Percentiles rank a stretch among this genome's conserved stretches.
phyloP scores from a whole-genome alignment of 192 early-diverging fungal species.

The Backusella australiensis region DNA sequence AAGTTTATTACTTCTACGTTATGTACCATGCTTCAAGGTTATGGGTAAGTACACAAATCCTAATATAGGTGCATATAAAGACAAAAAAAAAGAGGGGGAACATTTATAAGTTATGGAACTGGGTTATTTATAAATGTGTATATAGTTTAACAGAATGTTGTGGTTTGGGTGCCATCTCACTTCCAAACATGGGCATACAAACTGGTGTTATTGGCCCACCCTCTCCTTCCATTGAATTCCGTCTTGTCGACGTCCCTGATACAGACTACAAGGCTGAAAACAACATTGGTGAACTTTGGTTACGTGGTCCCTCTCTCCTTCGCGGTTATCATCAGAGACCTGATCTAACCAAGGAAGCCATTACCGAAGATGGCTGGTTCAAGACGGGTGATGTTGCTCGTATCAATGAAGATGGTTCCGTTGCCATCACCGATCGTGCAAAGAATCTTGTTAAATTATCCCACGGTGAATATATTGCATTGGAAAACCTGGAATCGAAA shows the following conservation, averaged over 20 bases:
- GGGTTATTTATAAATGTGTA: neutral
- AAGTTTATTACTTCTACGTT: constrained; percentile 63
- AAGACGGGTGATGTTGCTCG: constrained; percentile 48
- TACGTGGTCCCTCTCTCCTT: constrained; percentile 55
- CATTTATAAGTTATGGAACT: neutral
- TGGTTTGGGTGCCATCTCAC: constrained; percentile 45
- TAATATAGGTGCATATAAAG: neutral
- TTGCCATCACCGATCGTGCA: constrained; percentile 77
- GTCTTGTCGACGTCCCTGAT: constrained; percentile 57
- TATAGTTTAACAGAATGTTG: constrained; percentile 65
- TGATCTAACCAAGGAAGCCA: constrained; percentile 41
- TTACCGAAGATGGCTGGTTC: constrained; percentile 59
- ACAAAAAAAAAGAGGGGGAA: neutral
- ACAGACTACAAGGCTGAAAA: constrained; percentile 51
- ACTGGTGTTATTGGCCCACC: constrained; percentile 65
- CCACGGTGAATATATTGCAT: constrained; percentile 72
- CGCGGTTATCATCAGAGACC: constrained; percentile 53
- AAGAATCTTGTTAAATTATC: constrained; percentile 81
- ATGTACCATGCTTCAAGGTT: constrained; percentile 67
- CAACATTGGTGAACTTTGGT: constrained; percentile 64
- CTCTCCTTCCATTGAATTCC: constrained; percentile 53
- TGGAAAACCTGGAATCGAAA: constrained; percentile 55
- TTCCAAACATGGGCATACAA: constrained; percentile 42
- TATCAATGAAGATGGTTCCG: constrained; percentile 42
- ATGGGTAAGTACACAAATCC: constrained; percentile 42